Evolutionary conservation across 2,329 filamentous ascomycete species (phyloP), one percentile per base, ranked within the genome.

Genomic region (Annulohypoxylon truncatum): DNA sequence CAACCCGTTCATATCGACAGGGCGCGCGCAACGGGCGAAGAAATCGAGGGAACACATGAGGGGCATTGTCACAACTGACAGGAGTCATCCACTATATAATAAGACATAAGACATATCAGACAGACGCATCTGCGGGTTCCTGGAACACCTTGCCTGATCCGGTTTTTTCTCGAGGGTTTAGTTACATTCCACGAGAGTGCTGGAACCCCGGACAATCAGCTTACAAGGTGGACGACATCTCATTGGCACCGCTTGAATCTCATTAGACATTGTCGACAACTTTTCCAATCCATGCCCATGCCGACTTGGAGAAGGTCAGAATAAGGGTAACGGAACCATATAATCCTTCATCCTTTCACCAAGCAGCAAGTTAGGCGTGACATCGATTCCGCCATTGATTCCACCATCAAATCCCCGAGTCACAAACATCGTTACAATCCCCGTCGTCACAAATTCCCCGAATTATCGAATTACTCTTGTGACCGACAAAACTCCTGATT

Each of bases 71-170:
- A 56, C 59, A 65, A 54, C 58, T 63, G 38, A 52, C 48, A 59
- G 47, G 59, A 65, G 67, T 70, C 67, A 70, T 61, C 35, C 54
- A 60, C 38, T 35, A 57, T 58, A 47, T 54, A 60, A 59, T 55
- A 56, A 50, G 55, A 55, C 52, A 46, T 31, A 46, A 48, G 47
- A 61, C 44, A 47, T 35, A 56, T 47, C 15, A 59, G 57, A 54
- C 33, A 62, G 50, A 58, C 54, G 47, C 64, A 64, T 35, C 56
- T 59, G 64, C 54, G 64, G 62, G 67, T 67, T 67, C 61, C 64
- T 69, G 64, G 56, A 53, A 48, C 58, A 62, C 58, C 40, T 65
- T 70, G 47, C 64, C 65, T 64, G 33, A 67, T 70, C 64, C 64
- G 64, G 67, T 42, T 42, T 52, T 52, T 62, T 44, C 51, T 26